Evolutionary conservation across 768 basidiomycete genomes (phyloP), one percentile per base, ranked within the genome.

Genomic region (Trametes meyenii): DNA sequence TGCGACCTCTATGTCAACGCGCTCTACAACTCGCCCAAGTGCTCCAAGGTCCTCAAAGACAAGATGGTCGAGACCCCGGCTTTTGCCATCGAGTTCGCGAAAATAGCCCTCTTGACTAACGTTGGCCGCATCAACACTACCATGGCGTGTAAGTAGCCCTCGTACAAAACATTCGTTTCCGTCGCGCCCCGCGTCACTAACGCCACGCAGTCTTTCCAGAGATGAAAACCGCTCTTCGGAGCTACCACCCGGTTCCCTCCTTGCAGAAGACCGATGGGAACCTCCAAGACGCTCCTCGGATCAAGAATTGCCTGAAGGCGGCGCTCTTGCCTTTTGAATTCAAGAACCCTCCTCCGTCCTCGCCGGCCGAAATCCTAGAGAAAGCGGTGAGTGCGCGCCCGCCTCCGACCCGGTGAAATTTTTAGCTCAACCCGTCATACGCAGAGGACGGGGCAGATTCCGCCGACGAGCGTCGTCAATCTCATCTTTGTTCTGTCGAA

Each of bases 61-160:
- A 94, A 94, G 75, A 91, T 96, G 87, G 75, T 86, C 52, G 90
- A 93, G 57, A 88, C 84, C 0, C 89, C 90, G 14, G 84, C 84
- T 7, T 93, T 92, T 72, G 87, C 86, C 5, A 76, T 86, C 65
- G 91, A 92, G 73, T 83, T 93, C 54, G 89, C 88, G 53, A 93
- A 94, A 76, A 85, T 95, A 39, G 87, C 89, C 26, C 79, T 95
- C 36, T 78, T 95, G 55, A 92, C 92, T 53, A 96, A 96, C 70
- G 89, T 94, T 49, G 94, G 94, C 24, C 81, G 92, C 64, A 91
- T 96, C 75, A 96, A 95, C 71, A 96, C 94, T 40, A 95, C 94
- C 35, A 88, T 94, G 85, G 92, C 92, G 53, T 88, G 86, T 90
- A 75, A 78, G 86, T 73, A 62, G 57, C 62, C 29, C 35, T 7